Base-by-base conservation (phyloP, 257 asterid genomes). In the Paraleonurus japonicus region DNA sequence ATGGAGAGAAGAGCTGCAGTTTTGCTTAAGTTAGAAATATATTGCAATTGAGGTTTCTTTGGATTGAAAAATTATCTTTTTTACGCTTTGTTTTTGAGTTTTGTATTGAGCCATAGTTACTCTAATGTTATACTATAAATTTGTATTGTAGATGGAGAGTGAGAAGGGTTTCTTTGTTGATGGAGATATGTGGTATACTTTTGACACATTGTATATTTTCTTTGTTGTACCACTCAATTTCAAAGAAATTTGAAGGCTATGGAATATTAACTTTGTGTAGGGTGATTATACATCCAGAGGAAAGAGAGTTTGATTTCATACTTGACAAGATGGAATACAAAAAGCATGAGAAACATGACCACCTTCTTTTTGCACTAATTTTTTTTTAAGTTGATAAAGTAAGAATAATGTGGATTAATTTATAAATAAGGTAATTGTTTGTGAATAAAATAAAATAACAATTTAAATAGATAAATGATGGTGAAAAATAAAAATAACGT, bases 101-200 rank as follows among this genome's bases (percentile, higher is more conserved):
- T 1, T 61, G 27, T 15, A 11, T 75, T 32, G 12, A 15, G 16
- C 20, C 10, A 20, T 51, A 20, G 71, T 77, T 69, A 26, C 1
- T 45, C 48, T 73, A 24, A 3, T 35, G 51, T 47, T 23, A 39
- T 13, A 19, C 27, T 23, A 28, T 10, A 0, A n/a, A 69, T 70
- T 53, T 72, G 45, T 64, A 12, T 69, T 79, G 80, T 85, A 95
- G 99, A 95, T 96, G 99, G 98, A 95, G 85, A 95, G 98, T 66
- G 99, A 95, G 83, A 95, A 95, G 86, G n/a, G 96, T 88, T 41
- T 76, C 92, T 77, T 71, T 95, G 81, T 83, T 95, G 88, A 88
- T 95, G 98, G 99, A 95, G 78, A 95, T 86, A 85, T 88, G 81
- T 78, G 99, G 98, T 94, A 80, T 70, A 28, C 17, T 35, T n/a